A percentile compares a stretch with the other conserved stretches of the same genome.
These are phyloP conservation scores for Colletotrichum melonis DNA, from an alignment of 2,329 filamentous ascomycete genomes.

Conservation along the genomic window DNA sequence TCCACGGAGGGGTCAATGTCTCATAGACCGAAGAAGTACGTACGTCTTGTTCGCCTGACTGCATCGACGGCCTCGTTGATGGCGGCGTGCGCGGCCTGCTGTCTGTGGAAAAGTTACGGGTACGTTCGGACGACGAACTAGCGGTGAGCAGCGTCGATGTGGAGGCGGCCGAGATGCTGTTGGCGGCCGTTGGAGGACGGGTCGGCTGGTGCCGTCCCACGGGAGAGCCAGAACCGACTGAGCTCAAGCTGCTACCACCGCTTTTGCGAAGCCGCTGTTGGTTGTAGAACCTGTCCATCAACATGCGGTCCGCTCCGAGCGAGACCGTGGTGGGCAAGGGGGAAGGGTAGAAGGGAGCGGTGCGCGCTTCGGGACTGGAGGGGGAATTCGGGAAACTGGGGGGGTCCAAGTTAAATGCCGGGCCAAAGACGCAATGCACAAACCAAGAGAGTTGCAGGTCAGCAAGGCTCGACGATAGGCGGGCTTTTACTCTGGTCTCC, in stretches of 20 bases:
- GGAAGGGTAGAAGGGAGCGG: conserved; percentile 4
- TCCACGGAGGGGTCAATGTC: not conserved
- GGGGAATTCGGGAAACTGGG: not conserved
- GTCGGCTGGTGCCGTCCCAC: conserved; percentile 10
- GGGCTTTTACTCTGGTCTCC: not conserved
- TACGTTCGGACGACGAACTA: conserved; percentile 35
- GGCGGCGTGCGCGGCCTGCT: conserved; percentile 29
- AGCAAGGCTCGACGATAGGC: not conserved
- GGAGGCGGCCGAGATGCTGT: conserved; percentile 33
- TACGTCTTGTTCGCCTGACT: conserved; percentile 18
- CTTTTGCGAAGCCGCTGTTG: conserved; percentile 16
- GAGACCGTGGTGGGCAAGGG: conserved; percentile 3
- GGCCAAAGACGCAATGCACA: conserved; percentile 9
- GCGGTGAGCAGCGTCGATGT: conserved; percentile 36
- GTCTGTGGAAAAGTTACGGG: conserved; percentile 27
- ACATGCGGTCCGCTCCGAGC: conserved; percentile 22
- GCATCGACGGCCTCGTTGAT: conserved; percentile 30
- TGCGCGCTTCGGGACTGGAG: not conserved
- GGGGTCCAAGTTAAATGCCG: not conserved
- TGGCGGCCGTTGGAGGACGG: conserved; percentile 29
- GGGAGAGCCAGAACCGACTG: conserved; percentile 1
- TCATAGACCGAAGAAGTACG: not conserved
- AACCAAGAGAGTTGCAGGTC: not conserved
- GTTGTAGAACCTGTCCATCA: conserved; percentile 25
- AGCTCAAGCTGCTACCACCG: not conserved